Evolutionary conservation across 768 basidiomycete species (phyloP).

Genomic region (Hemileccinum impolitum): DNA sequence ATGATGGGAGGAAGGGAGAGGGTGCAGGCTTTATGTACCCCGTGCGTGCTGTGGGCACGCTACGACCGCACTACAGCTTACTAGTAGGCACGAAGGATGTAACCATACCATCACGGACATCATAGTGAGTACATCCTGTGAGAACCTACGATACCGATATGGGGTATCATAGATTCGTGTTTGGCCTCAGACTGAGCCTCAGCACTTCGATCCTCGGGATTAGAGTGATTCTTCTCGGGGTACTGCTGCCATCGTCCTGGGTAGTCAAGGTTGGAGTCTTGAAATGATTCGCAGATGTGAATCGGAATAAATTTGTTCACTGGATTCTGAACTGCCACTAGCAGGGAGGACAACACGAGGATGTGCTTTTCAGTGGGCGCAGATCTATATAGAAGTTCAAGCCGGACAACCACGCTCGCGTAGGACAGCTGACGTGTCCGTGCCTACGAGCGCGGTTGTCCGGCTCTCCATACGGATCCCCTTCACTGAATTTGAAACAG

Average conservation of each 20-base stretch:
- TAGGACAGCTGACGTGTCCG: no score
- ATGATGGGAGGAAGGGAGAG: background rate
- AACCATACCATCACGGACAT: background rate
- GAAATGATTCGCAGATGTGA: background rate
- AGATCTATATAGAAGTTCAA: background rate
- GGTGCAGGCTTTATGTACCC: conserved; percentile 9
- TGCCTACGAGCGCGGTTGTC: no score
- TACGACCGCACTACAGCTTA: background rate
- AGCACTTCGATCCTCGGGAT: background rate
- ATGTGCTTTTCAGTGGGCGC: conserved; percentile 6
- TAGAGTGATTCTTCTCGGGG: background rate
- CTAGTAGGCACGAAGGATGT: background rate
- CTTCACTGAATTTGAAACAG: background rate
- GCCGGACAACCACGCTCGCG: no score
- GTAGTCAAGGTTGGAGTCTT: no score
- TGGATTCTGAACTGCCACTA: background rate
- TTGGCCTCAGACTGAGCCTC: no score
- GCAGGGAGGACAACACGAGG: background rate
- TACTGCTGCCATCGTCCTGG: background rate
- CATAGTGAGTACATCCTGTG: conserved; percentile 1
- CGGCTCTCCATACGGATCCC: no score
- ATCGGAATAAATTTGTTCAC: background rate
- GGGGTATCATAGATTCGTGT: no score
- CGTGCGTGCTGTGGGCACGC: background rate
- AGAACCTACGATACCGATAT: background rate